Conservation (phyloP, 2,329 filamentous ascomycete genomes). For the Juglanconis juglandina region DNA sequence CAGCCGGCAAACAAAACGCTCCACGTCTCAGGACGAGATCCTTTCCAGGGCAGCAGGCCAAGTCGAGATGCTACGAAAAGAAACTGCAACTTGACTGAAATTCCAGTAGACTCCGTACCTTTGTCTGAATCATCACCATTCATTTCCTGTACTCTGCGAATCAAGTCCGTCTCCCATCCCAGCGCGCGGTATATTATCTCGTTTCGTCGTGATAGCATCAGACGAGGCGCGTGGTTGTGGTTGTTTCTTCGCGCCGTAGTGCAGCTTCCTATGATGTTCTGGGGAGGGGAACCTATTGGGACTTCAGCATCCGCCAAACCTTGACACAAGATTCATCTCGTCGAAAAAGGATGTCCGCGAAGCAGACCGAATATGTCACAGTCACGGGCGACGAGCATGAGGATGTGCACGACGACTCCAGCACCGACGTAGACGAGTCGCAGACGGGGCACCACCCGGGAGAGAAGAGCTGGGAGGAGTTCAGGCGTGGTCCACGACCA, state of each 20-base stretch:
- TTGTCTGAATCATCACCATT: too few species aligned
- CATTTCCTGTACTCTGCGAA: too few species aligned
- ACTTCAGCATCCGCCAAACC: too few species aligned
- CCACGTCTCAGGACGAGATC: not conserved
- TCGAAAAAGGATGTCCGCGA: not conserved
- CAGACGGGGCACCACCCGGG: conserved; percentile 21
- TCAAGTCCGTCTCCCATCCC: too few species aligned
- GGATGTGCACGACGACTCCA: conserved; percentile 26
- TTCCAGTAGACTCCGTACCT: too few species aligned
- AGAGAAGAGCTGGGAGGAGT: conserved; percentile 28
- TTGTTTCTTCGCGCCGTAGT: too few species aligned
- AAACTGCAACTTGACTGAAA: too few species aligned
- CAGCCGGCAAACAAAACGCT: conserved; percentile 3
- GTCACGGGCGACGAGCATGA: conserved; percentile 3
- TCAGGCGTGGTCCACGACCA: conserved; percentile 1
- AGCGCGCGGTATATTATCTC: too few species aligned
- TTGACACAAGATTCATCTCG: not conserved
- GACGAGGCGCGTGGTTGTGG: too few species aligned
- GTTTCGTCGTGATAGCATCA: too few species aligned
- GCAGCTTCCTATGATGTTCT: too few species aligned
- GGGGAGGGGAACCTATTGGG: too few species aligned
- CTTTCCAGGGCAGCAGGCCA: not conserved
- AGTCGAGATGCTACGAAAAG: not conserved
- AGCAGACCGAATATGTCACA: conserved; percentile 1
- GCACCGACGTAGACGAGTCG: conserved; percentile 25